Percentiles rank a stretch among this genome's conserved stretches.
Evolutionary conservation across 2,329 filamentous ascomycete genomes (phyloP).

Genomic region (Keithomyces neogunnii): DNA sequence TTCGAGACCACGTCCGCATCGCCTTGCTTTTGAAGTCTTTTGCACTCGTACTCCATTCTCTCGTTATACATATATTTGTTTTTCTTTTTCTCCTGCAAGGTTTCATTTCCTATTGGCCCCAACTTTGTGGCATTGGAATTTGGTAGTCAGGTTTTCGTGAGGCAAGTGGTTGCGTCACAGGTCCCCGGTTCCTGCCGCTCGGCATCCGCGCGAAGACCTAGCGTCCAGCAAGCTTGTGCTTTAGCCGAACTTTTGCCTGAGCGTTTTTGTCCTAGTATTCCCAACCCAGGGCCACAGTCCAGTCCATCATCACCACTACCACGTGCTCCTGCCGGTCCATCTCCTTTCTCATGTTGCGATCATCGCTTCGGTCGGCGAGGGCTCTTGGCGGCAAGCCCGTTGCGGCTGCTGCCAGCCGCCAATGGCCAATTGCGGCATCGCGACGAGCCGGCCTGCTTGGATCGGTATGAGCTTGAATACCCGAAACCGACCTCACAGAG

Average conservation of each 20-base stretch:
- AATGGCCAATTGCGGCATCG: constrained; percentile 43
- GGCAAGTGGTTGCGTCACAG: constrained; percentile 19
- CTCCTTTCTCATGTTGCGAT: constrained; percentile 59
- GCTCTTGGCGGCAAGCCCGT: constrained; percentile 46
- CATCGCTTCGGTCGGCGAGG: constrained; percentile 57
- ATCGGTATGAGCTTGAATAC: constrained; percentile 19
- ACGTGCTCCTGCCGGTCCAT: constrained; percentile 30
- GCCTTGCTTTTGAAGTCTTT: too few species aligned
- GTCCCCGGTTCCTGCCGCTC: constrained; percentile 26
- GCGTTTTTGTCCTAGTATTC: constrained; percentile 29
- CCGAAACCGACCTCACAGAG: not conserved
- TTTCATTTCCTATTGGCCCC: not conserved
- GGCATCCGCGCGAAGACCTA: constrained; percentile 5
- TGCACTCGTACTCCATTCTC: too few species aligned
- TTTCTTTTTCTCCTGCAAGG: too few species aligned
- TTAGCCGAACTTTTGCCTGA: constrained; percentile 38
- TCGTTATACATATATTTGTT: too few species aligned
- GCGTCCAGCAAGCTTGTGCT: constrained; percentile 1
- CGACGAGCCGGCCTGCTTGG: constrained; percentile 22
- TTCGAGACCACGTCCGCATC: too few species aligned
- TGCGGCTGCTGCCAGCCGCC: constrained; percentile 44
- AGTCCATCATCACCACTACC: constrained; percentile 19
- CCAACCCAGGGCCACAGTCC: constrained; percentile 13
- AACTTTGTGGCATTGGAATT: not conserved
- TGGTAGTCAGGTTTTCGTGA: not conserved